Conservation (phyloP, 2,329 filamentous ascomycete species). For the Dendryphion nanum region DNA sequence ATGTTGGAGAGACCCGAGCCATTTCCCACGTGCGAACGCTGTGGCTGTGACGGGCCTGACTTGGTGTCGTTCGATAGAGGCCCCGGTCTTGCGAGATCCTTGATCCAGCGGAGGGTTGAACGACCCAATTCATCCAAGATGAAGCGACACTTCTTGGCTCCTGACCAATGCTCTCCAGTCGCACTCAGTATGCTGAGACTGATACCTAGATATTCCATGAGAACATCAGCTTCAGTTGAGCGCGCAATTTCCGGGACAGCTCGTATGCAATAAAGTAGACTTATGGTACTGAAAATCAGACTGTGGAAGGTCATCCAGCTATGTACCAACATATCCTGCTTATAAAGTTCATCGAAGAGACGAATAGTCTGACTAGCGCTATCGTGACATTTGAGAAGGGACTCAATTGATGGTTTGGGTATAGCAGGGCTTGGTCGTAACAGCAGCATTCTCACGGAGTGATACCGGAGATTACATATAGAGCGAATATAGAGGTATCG, state of each 20-base stretch:
- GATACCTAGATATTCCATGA: slow-evolving; percentile 45
- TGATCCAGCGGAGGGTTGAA: slow-evolving; percentile 7
- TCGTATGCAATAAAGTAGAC: slow-evolving; percentile 54
- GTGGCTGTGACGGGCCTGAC: no score
- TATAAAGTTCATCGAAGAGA: slow-evolving; percentile 46
- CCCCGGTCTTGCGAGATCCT: no score
- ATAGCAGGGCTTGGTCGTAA: slow-evolving; percentile 54
- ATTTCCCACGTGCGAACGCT: no score
- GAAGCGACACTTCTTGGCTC: slow-evolving; percentile 49
- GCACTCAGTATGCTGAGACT: slow-evolving; percentile 51
- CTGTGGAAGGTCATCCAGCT: slow-evolving; percentile 52
- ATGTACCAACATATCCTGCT: slow-evolving; percentile 46
- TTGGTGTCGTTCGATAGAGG: no score
- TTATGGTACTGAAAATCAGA: slow-evolving; percentile 49
- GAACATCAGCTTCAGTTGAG: slow-evolving; percentile 37
- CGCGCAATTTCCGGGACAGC: slow-evolving; percentile 44
- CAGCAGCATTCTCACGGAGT: slow-evolving; percentile 51
- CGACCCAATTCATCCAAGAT: slow-evolving; percentile 41
- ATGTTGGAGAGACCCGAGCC: no score
- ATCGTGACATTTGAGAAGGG: slow-evolving; percentile 44
- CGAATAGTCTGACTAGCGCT: slow-evolving; percentile 45
- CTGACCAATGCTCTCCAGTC: slow-evolving; percentile 53
- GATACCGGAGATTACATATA: slow-evolving; percentile 48
- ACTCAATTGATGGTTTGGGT: slow-evolving; percentile 45
- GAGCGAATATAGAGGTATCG: slow-evolving; percentile 16